Base-by-base conservation (phyloP, 2,329 filamentous ascomycete genomes). In the Aspergillus pseudoterreus region DNA sequence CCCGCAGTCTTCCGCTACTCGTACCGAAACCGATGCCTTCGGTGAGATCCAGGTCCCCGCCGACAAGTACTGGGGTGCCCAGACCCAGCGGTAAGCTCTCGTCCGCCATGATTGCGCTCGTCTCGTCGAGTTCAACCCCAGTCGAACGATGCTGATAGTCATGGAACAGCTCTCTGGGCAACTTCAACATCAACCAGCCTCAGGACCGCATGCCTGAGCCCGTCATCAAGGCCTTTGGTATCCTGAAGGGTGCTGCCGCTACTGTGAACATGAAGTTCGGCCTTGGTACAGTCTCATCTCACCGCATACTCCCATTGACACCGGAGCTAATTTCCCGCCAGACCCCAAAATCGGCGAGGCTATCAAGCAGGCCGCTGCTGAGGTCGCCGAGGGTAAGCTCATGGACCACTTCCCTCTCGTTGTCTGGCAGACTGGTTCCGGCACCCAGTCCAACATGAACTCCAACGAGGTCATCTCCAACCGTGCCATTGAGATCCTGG, bases 361-460 rank as follows among this genome's bases (percentile, higher is more conserved):
- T 59, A 97, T 97, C 67, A 88, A 96, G 78, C 85, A 96, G 78
- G 94, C 94, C 53, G 91, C 94, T 59, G 82, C 86, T 57, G 94
- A 99, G 78, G 92, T 99, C 38, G 92, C 92, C 51, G 87, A 89
- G 58, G 85, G 94, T 69, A 95, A 96, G 82, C 86, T 97, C 65
- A 74, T 95, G 67, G 92, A 96, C 74, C 92, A 97, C 81, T 97
- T 99, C 78, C 94, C 94, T 60, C 88, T 97, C 55, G 92, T 97
- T 51, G 92, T 99, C 69, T 99, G 94, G 94, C 94, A 99, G 81
- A 99, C 94, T 49, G 94, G 94, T 58, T 97, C 94, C 46, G 94
- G 94, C 70, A 97, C 94, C 27, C 94, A 97, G 81, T 96, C 92
- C 74, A 97, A 96, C 84, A 97, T 97, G 94, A 99, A 99, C 79